Conservation (phyloP, 371 early-diverging fungal genomes). For the Chytridium lagenaria region DNA sequence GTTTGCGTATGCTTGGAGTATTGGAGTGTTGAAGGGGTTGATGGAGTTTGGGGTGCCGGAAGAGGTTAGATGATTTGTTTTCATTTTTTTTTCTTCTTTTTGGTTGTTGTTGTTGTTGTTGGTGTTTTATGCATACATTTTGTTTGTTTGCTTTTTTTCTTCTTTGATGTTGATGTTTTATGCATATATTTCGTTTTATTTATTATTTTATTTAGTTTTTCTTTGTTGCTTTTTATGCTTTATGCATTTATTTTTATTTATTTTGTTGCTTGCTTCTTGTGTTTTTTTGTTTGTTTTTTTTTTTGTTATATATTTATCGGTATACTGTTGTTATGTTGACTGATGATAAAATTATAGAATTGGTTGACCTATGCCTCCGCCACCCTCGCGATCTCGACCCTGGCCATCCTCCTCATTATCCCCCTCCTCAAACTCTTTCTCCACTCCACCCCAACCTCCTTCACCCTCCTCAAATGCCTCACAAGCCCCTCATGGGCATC, state of each 20-base stretch:
- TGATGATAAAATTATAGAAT: no score
- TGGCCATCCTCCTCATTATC: not conserved
- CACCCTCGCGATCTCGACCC: not conserved
- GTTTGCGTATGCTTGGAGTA: not conserved
- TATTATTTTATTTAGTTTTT: no score
- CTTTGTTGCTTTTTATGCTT: no score
- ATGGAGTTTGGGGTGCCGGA: not conserved
- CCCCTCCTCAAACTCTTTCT: not conserved
- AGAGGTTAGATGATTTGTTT: not conserved
- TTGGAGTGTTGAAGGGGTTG: not conserved
- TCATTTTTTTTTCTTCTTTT: not conserved
- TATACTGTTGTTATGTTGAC: not conserved
- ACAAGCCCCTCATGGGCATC: slow-evolving; percentile 70
- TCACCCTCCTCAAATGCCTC: slow-evolving; percentile 70
- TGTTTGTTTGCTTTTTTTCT: not conserved
- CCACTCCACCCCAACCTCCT: not conserved
- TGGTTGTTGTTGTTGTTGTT: not conserved
- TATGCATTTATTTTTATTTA: not conserved
- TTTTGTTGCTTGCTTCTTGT: not conserved
- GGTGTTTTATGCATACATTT: not conserved
- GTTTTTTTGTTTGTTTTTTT: not conserved
- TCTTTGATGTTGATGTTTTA: not conserved
- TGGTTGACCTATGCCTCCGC: not conserved
- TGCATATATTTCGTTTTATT: no score
- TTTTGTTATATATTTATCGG: not conserved